A percentile compares a stretch with the other conserved stretches of the same genome.
Conservation (phyloP, 2,329 filamentous ascomycete species). For the Tolypocladium album region DNA sequence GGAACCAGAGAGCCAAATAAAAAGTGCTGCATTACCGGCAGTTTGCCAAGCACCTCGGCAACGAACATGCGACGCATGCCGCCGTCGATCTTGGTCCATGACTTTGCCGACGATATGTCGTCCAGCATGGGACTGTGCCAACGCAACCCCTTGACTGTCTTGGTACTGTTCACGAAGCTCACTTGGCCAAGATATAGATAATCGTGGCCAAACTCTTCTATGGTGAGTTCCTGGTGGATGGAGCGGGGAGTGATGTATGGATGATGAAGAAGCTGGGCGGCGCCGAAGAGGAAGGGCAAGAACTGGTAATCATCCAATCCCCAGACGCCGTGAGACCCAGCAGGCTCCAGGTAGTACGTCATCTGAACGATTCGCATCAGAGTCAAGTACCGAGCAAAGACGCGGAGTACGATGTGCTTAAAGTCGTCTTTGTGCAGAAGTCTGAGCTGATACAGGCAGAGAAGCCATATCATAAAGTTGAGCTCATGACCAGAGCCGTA, state of each 20-base stretch:
- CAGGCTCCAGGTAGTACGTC: slow-evolving; percentile 93
- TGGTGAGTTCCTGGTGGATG: slow-evolving; percentile 78
- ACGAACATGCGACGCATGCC: slow-evolving; percentile 98
- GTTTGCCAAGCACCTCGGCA: slow-evolving; percentile 80
- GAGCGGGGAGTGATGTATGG: slow-evolving; percentile 65
- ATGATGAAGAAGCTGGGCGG: slow-evolving; percentile 79
- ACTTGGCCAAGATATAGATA: slow-evolving; percentile 92
- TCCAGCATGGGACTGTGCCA: slow-evolving; percentile 99
- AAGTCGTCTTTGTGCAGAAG: slow-evolving; percentile 58
- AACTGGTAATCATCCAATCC: slow-evolving; percentile 97
- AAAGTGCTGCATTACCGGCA: slow-evolving; percentile 99
- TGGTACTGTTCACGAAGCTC: slow-evolving; percentile 87
- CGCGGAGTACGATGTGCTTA: slow-evolving; percentile 58
- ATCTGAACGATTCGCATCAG: slow-evolving; percentile 84
- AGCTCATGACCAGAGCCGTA: slow-evolving; percentile 97
- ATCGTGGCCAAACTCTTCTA: slow-evolving; percentile 77
- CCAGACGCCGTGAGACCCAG: slow-evolving; percentile 96
- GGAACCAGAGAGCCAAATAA: slow-evolving; percentile 80
- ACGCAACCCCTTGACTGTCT: slow-evolving; percentile 84
- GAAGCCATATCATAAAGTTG: slow-evolving; percentile 92
- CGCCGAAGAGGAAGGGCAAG: slow-evolving; percentile 88
- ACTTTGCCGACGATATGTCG: slow-evolving; percentile 84
- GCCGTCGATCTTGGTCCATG: slow-evolving; percentile 83
- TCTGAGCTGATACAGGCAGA: slow-evolving; percentile 78
- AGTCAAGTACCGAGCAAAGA: slow-evolving; percentile 73